These are phyloP conservation scores for Boletus smithii DNA, from an alignment of 1,284 basidiomycete species.

Conservation along the genomic window DNA sequence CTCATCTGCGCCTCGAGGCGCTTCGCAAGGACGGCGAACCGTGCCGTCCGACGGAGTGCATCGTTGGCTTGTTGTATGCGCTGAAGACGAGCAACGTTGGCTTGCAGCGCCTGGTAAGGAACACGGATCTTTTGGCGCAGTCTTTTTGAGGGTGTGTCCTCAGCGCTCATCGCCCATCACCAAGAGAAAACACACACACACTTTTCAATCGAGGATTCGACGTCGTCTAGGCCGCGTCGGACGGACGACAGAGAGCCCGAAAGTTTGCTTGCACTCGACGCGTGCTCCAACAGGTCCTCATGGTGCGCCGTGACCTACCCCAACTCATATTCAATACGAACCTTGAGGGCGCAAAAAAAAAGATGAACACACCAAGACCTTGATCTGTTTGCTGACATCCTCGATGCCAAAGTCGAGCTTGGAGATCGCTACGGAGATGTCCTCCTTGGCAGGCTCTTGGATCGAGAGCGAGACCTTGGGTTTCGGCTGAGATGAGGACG, in stretches of 20 bases:
- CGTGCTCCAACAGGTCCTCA: constrained; percentile 69
- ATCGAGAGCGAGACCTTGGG: constrained; percentile 35
- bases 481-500: constrained; percentile 28
- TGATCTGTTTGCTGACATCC: constrained; percentile 84
- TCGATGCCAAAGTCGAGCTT: constrained; percentile 83
- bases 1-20: constrained; percentile 79
- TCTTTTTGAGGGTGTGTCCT: too few species aligned
- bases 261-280: constrained; percentile 60
- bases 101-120: constrained; percentile 73
- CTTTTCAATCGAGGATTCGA: constrained; percentile 73
- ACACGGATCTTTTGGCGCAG: constrained; percentile 80
- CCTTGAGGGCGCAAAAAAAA: too few species aligned
- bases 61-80: constrained; percentile 80
- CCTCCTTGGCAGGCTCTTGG: constrained; percentile 70
- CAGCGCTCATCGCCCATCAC: too few species aligned
- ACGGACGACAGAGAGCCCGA: constrained; percentile 63
- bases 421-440: constrained; percentile 81
- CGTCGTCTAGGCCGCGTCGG: constrained; percentile 59
- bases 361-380: constrained; percentile 61
- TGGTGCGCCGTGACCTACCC: constrained; percentile 66
- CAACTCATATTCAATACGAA: neutral
- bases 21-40: constrained; percentile 79
- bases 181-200: constrained; percentile 34
- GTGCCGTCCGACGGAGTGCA: constrained; percentile 74
- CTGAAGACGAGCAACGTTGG: constrained; percentile 68